Evolutionary conservation across 768 basidiomycete genomes (phyloP), one percentile per base, ranked within the genome.

Genomic region (Clitopilus passeckerianus): DNA sequence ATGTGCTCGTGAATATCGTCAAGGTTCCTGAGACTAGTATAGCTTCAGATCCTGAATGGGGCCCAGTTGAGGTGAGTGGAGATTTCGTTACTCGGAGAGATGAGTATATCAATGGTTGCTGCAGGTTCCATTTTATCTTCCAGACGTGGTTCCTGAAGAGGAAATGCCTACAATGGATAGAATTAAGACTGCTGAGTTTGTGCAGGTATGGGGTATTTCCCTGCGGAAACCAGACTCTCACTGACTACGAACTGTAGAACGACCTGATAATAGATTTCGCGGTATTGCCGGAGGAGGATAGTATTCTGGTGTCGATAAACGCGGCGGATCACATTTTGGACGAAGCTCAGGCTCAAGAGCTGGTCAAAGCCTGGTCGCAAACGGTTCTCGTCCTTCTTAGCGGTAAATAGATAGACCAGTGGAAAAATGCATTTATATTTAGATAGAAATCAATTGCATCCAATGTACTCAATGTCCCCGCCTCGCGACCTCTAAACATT

Each of bases 401-500:
- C n/a, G 22, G 18, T n/a, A 20, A 41, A 9, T 41, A 41, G n/a
- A n/a, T 2, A 50, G 46, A 12, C 5, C 18, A 20, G 46, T 15
- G 6, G 12, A 5, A 23, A n/a, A 50, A 9, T 16, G 12, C 18
- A 50, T 7, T 7, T 50, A 4, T 2, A 12, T 20, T 23, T 10
- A n/a, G 18, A 50, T 4, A 9, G 18, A 30, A 44, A 33, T 30
- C 30, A 27, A 34, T 30, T 30, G 27, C 4, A 44, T 27, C 57
- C 15, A 41, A 23, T 55, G 41, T 9, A 44, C 34, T 27, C 24
- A 57, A 66, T 80, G 82, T 20, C 81, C 85, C 61, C 80, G 79
- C 59, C 95, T 83, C 20, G 97, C 97, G 56, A 85, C 87, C 23
- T 76, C 75, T 57, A 98, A 75, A 73, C 96, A 98, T 64, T 90